phyloP scores from a whole-genome alignment of 2,329 filamentous ascomycete genomes.

The Paracoccidioides brasiliensis region DNA sequence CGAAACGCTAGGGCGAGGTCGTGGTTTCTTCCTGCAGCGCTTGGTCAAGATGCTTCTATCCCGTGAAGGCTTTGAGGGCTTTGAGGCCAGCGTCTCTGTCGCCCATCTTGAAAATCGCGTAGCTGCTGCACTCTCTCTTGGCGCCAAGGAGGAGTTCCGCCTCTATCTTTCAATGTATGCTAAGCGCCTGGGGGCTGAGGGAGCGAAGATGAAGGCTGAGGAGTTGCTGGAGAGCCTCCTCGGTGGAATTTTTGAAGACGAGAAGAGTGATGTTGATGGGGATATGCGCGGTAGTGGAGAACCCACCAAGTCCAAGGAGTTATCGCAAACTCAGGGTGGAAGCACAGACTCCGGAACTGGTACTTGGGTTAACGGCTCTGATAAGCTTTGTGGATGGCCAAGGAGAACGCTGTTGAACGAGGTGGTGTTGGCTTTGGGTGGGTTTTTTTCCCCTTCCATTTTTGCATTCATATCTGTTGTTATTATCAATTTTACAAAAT shows the following conservation, averaged over 20 bases:
- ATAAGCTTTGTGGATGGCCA: slow-evolving; percentile 80
- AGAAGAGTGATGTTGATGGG: slow-evolving; percentile 29
- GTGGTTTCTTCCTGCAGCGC: slow-evolving; percentile 80
- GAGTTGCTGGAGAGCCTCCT: slow-evolving; percentile 74
- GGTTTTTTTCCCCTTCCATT: slow-evolving; percentile 22
- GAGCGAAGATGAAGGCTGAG: slow-evolving; percentile 75
- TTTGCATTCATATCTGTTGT: too few relatives aligned
- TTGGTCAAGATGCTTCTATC: slow-evolving; percentile 81
- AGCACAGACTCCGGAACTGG: slow-evolving; percentile 23
- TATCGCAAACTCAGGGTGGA: background rate
- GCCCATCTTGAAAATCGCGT: slow-evolving; percentile 92
- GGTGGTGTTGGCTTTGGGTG: slow-evolving; percentile 85
- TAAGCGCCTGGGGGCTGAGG: slow-evolving; percentile 85
- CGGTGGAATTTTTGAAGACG: slow-evolving; percentile 51
- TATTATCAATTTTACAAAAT: too few relatives aligned
- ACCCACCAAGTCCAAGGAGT: slow-evolving; percentile 2
- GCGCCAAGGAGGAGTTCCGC: slow-evolving; percentile 81
- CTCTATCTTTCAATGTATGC: slow-evolving; percentile 97
- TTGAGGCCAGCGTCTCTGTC: slow-evolving; percentile 83
- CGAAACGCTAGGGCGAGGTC: slow-evolving; percentile 79
- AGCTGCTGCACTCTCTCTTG: slow-evolving; percentile 72
- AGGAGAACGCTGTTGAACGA: slow-evolving; percentile 76
- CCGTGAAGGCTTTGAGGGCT: slow-evolving; percentile 79
- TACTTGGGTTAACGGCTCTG: slow-evolving; percentile 54
- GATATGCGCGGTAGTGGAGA: slow-evolving; percentile 21